A percentile compares a stretch with the other conserved stretches of the same genome.
These are phyloP conservation scores for Kazachstania martiniae DNA, from an alignment of 805 yeast genomes.

Conservation along the genomic window DNA sequence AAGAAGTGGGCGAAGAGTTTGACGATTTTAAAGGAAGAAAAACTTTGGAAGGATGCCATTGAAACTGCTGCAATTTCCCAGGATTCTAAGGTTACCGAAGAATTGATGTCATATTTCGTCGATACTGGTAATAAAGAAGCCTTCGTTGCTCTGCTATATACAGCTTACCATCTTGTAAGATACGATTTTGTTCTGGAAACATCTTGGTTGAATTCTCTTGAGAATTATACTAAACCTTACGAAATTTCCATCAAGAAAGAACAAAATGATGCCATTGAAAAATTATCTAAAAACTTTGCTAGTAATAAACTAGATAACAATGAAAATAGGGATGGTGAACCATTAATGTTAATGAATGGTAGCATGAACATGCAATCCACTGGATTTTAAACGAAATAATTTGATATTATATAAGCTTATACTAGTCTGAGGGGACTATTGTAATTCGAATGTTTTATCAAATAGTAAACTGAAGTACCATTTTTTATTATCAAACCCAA, in stretches of 20 bases:
- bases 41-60: conserved; percentile 89
- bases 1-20: conserved; percentile 89
- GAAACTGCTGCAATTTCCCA: conserved; percentile 81
- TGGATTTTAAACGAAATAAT: conserved; percentile 46
- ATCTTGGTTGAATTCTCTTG: conserved; percentile 81
- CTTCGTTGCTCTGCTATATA: conserved; percentile 77
- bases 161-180: conserved; percentile 70
- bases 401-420: not conserved
- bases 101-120: conserved; percentile 79
- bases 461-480: too few relatives aligned
- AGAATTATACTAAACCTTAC: conserved; percentile 84
- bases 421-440: conserved; percentile 7
- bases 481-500: too few relatives aligned
- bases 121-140: conserved; percentile 96
- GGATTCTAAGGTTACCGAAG: conserved; percentile 75
- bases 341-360: conserved; percentile 78
- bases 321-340: conserved; percentile 46
- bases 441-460: too few relatives aligned
- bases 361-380: conserved; percentile 62
- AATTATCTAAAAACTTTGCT: conserved; percentile 61
- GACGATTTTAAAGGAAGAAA: conserved; percentile 79
- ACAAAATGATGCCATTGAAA: conserved; percentile 55
- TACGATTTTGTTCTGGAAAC: conserved; percentile 81
- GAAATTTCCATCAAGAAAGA: conserved; percentile 77
- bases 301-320: conserved; percentile 44